Base-by-base conservation (phyloP, 371 early-diverging fungal genomes). In the Umbelopsis sp. region DNA sequence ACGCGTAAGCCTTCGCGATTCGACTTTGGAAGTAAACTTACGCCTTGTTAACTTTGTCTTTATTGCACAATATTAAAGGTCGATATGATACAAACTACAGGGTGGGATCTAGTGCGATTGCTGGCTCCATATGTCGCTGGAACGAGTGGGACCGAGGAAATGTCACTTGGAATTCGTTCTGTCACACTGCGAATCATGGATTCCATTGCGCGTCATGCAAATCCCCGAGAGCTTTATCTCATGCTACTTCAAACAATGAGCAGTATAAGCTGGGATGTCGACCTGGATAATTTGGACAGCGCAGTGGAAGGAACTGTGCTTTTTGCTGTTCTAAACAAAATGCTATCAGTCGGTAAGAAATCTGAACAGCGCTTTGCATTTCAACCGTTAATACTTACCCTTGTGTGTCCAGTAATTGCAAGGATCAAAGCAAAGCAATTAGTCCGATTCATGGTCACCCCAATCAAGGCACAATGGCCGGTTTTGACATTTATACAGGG, bases 361-460 rank as follows among this genome's bases (percentile, higher is more conserved):
- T 18, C 0, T 29, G 9, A 29, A 20, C 57, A 5, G 35, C 29
- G 37, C 7, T 29, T 14, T 53, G 11, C 29, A 5, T 3, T 6
- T 32, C n/a, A 6, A 14, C 16, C 14, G 1, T 35, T 10, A 11
- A 4, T 57, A 57, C 12, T 35, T 14, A 12, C 35, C 16, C 22
- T 22, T 25, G 29, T 4, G 6, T 35, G 10, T n/a, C 35, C 35
- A 57, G 57, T 57, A 7, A 57, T 57, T 5, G 35, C 29, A 57
- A 57, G 57, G 29, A 57, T 57, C 16, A 57, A 57, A 35, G 32
- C 57, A 16, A 57, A 57, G 57, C 57, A 57, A 14, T 18, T 57
- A 7, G 29, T 35, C 7, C 29, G 57, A 16, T 57, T 57, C 18
- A 37, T 57, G 29, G 14, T 35, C 57, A 57, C 32, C 18, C 57